These are phyloP conservation scores for Oryza glaberrima DNA, from an alignment of 176 grass and related monocot genomes.

Conservation along the genomic window DNA sequence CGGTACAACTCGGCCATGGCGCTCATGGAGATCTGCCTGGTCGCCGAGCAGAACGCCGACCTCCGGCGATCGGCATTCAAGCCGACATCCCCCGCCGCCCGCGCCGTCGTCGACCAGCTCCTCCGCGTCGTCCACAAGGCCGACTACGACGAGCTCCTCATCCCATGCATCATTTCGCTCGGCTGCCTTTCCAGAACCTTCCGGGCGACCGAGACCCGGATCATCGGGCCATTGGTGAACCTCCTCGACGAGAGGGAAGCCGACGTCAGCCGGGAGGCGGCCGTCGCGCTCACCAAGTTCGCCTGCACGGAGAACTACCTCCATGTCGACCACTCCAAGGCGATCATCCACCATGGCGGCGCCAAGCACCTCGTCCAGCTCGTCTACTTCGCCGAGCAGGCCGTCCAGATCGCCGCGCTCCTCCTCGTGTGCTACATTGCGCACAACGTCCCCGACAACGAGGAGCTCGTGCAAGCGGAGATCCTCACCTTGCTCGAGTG, in stretches of 20 bases:
- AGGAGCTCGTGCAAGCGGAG: slow-evolving; percentile 80
- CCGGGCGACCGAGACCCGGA: slow-evolving; percentile 80
- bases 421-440: slow-evolving; percentile 75
- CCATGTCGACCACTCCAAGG: slow-evolving; percentile 80
- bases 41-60: slow-evolving; percentile 69
- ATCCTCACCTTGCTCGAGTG: slow-evolving; percentile 83
- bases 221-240: slow-evolving; percentile 75
- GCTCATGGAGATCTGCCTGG: slow-evolving; percentile 79
- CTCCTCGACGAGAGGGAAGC: slow-evolving; percentile 78
- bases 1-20: slow-evolving; percentile 80
- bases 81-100: slow-evolving; percentile 72
- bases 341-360: slow-evolving; percentile 71
- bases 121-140: slow-evolving; percentile 77
- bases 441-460: slow-evolving; percentile 78
- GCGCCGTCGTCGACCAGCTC: slow-evolving; percentile 87
- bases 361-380: slow-evolving; percentile 93
- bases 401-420: slow-evolving; percentile 65
- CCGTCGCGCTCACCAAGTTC: slow-evolving; percentile 70
- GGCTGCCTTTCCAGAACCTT: slow-evolving; percentile 90
- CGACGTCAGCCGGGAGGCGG: slow-evolving; percentile 57
- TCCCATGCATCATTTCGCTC: slow-evolving; percentile 72
- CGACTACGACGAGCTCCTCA: slow-evolving; percentile 73
- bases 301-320: slow-evolving; percentile 82
- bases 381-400: slow-evolving; percentile 79
- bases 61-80: slow-evolving; percentile 88